phyloP scores from a whole-genome alignment of 352 stramenopile genomes.

The Phytophthora quininea region DNA sequence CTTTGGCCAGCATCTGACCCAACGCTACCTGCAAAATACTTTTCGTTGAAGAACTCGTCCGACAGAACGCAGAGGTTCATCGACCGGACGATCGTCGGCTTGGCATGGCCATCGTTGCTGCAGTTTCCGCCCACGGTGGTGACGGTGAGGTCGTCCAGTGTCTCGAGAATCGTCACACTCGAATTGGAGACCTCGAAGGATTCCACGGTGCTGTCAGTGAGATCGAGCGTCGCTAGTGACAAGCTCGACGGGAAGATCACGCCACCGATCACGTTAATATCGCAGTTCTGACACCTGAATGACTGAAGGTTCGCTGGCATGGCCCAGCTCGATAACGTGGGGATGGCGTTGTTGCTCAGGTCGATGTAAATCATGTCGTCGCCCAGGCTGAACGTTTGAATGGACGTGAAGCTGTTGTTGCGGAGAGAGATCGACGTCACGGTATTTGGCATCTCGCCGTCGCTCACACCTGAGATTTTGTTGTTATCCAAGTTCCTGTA shows the following conservation, averaged over 20 bases:
- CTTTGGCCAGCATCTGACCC: slow-evolving; percentile 12
- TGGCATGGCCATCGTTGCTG: slow-evolving; percentile 26
- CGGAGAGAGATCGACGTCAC: slow-evolving; percentile 40
- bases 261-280: slow-evolving; percentile 31
- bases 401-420: slow-evolving; percentile 44
- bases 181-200: slow-evolving; percentile 42
- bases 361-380: slow-evolving; percentile 30
- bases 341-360: slow-evolving; percentile 39
- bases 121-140: slow-evolving; percentile 33
- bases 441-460: slow-evolving; percentile 22
- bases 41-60: slow-evolving; percentile 34
- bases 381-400: slow-evolving; percentile 31
- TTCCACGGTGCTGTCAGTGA: slow-evolving; percentile 36
- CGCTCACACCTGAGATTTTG: slow-evolving; percentile 15
- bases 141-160: slow-evolving; percentile 33
- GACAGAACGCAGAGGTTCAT: slow-evolving; percentile 41
- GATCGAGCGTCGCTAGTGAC: slow-evolving; percentile 36
- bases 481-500: slow-evolving; percentile 34
- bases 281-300: slow-evolving; percentile 41
- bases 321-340: slow-evolving; percentile 28
- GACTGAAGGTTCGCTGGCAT: slow-evolving; percentile 38
- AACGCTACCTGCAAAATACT: slow-evolving; percentile 28
- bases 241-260: slow-evolving; percentile 29
- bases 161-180: slow-evolving; percentile 31
- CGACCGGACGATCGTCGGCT: slow-evolving; percentile 18